Conservation (phyloP, 2,329 filamentous ascomycete species). For the Hypoxylon sp. region DNA sequence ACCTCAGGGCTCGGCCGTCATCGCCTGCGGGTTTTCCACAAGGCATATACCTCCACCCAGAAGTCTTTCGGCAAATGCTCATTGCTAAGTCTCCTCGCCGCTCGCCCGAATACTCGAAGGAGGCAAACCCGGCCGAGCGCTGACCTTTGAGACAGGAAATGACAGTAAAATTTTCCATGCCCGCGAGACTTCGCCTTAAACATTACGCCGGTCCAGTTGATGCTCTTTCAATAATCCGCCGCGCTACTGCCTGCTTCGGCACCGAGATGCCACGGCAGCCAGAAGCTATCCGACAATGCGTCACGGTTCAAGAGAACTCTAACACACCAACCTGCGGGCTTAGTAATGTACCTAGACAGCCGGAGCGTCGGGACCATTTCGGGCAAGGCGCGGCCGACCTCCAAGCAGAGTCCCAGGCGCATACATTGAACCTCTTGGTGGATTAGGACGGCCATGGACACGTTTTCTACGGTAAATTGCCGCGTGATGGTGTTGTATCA, state of each 20-base stretch:
- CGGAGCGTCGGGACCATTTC: not conserved
- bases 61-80: not conserved
- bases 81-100: not conserved
- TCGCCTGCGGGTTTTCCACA: too few species aligned
- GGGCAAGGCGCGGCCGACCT: not conserved
- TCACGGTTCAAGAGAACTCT: too few species aligned
- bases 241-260: too few species aligned
- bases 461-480: not conserved
- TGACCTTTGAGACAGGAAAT: conserved; percentile 14
- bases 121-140: not conserved
- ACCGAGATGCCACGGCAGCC: not conserved
- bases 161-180: not conserved
- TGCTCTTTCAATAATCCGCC: too few species aligned
- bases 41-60: not conserved
- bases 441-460: not conserved
- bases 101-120: not conserved
- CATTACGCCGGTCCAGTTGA: too few species aligned
- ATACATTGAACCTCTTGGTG: not conserved
- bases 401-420: not conserved
- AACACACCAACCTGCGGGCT: not conserved
- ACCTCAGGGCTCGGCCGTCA: not conserved
- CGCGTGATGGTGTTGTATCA: not conserved
- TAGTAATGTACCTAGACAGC: not conserved
- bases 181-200: not conserved
- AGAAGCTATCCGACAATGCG: not conserved